phyloP scores from a whole-genome alignment of 306 rosid genomes.

The Fagus sylvatica region DNA sequence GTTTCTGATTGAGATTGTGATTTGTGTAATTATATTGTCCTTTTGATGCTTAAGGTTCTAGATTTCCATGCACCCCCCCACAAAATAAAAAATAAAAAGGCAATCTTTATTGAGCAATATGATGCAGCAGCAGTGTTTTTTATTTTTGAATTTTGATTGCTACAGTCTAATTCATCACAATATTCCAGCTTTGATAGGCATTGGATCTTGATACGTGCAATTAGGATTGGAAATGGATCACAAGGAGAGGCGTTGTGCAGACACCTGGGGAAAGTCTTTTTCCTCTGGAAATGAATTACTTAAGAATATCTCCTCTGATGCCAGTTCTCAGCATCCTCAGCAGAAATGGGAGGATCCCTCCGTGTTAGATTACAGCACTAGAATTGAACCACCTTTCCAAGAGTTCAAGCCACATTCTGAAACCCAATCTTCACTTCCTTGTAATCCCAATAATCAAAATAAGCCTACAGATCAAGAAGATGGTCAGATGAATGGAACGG shows the following conservation, averaged over 20 bases:
- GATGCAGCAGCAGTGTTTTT: background rate
- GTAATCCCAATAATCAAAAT: conserved; percentile 38
- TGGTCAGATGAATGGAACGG: conserved; percentile 37
- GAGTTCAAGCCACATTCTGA: conserved; percentile 45
- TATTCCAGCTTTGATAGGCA: conserved; percentile 32
- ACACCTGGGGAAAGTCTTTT: conserved; percentile 56
- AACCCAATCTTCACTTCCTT: conserved; percentile 34
- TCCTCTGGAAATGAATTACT: conserved; percentile 40
- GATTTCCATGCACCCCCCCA: too few relatives aligned
- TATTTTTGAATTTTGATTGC: conserved; percentile 3
- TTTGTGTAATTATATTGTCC: background rate
- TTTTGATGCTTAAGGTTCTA: too few relatives aligned
- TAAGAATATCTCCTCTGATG: conserved; percentile 39
- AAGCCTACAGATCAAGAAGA: conserved; percentile 46
- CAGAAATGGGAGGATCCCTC: conserved; percentile 61
- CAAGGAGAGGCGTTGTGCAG: conserved; percentile 48
- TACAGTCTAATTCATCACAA: conserved; percentile 4
- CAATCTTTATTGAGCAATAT: conserved; percentile 5
- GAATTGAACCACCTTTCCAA: conserved; percentile 57
- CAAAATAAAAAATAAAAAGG: too few relatives aligned
- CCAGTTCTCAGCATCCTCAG: conserved; percentile 35
- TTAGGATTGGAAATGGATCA: conserved; percentile 1
- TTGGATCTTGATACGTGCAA: conserved; percentile 21
- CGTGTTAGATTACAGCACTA: conserved; percentile 44
- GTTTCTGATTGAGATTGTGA: background rate